phyloP scores from a whole-genome alignment of 2,329 filamentous ascomycete species.

The Penicillium sp. region DNA sequence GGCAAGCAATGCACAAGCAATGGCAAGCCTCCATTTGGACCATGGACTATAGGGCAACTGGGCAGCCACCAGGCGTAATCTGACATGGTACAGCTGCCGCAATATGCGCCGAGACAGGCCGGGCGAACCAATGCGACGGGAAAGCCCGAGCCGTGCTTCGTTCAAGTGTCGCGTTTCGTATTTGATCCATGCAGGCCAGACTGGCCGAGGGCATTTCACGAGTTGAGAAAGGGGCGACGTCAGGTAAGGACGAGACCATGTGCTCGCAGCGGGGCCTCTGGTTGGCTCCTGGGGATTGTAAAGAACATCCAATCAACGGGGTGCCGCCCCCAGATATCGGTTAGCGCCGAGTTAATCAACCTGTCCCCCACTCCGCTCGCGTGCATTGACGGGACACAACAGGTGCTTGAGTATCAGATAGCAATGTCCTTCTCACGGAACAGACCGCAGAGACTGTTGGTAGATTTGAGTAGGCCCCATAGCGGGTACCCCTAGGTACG shows the following conservation, averaged over 20 bases:
- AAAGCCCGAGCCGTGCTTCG: background rate
- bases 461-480: background rate
- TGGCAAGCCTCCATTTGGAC: conserved; percentile 2
- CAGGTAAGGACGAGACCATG: conserved; percentile 6
- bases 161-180: background rate
- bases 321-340: conserved; percentile 9
- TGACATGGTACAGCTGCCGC: background rate
- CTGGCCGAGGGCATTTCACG: background rate
- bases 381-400: background rate
- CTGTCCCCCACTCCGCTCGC: background rate
- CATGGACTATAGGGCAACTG: background rate
- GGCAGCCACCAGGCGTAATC: background rate
- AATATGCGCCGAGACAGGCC: background rate
- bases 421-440: background rate
- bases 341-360: conserved; percentile 16
- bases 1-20: conserved; percentile 9
- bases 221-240: background rate
- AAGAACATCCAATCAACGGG: background rate
- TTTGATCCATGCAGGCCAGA: background rate
- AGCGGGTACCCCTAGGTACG: background rate
- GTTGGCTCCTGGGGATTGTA: conserved; percentile 13
- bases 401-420: background rate
- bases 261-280: conserved; percentile 17
- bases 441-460: background rate
- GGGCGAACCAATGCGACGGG: background rate